Percentiles rank a stretch among this genome's conserved stretches.
Evolutionary conservation across 768 basidiomycete species (phyloP).

Genomic region (Sarcomyxa edulis): DNA sequence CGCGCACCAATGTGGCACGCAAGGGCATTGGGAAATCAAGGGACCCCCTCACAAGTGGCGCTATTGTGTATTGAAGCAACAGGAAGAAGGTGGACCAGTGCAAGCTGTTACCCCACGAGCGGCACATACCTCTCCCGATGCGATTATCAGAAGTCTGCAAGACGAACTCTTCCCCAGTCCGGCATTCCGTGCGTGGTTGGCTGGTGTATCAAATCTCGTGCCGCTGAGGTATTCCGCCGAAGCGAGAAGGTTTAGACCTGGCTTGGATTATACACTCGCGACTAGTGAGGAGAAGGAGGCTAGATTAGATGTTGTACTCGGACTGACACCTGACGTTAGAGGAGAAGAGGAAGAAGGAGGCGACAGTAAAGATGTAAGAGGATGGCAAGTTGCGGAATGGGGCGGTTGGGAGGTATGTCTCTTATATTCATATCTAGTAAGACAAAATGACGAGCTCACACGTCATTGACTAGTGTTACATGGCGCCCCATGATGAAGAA

Average conservation of each 20-base stretch:
- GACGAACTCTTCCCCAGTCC: slow-evolving; percentile 71
- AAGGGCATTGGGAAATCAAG: slow-evolving; percentile 60
- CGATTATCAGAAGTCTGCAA: slow-evolving; percentile 63
- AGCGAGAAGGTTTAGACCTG: slow-evolving; percentile 86
- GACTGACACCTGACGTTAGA: slow-evolving; percentile 66
- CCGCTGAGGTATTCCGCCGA: slow-evolving; percentile 71
- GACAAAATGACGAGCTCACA: background rate
- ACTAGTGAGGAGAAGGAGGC: slow-evolving; percentile 80
- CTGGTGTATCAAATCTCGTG: slow-evolving; percentile 63
- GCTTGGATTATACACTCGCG: slow-evolving; percentile 92
- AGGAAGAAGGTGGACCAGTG: slow-evolving; percentile 27
- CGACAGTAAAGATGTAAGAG: slow-evolving; percentile 28
- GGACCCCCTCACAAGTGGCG: slow-evolving; percentile 96
- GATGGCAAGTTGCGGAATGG: slow-evolving; percentile 73
- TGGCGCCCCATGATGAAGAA: slow-evolving; percentile 91
- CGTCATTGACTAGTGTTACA: slow-evolving; percentile 63
- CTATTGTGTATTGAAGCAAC: slow-evolving; percentile 64
- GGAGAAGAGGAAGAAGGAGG: slow-evolving; percentile 20
- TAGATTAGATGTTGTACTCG: slow-evolving; percentile 80
- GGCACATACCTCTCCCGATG: slow-evolving; percentile 47
- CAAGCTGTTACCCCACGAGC: slow-evolving; percentile 47
- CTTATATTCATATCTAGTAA: slow-evolving; percentile 7
- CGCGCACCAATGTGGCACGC: slow-evolving; percentile 57
- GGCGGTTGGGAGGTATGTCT: slow-evolving; percentile 89
- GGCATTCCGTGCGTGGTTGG: slow-evolving; percentile 91